Conservation (phyloP, 495 filamentous ascomycete species). For the Aspergillus hancockii region DNA sequence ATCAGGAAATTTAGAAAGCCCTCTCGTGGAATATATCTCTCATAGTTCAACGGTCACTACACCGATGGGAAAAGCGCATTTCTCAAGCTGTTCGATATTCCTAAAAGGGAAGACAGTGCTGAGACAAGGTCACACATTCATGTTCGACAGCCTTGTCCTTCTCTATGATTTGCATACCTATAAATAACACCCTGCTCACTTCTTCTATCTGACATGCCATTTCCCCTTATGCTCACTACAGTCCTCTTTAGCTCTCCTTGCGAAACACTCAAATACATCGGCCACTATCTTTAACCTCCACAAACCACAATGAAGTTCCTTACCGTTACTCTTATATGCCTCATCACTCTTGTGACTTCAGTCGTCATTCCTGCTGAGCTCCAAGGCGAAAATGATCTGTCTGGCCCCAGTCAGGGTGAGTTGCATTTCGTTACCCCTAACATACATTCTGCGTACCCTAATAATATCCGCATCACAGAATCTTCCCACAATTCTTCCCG, state of each 20-base stretch:
- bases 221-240: no score
- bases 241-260: no score
- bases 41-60: not conserved
- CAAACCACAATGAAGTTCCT: not conserved
- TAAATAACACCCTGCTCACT: not conserved
- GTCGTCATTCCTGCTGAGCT: not conserved
- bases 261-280: no score
- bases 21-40: no score
- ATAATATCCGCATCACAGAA: not conserved
- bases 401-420: no score
- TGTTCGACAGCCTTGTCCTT: not conserved
- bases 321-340: not conserved
- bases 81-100: not conserved
- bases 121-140: not conserved
- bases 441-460: not conserved
- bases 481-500: not conserved
- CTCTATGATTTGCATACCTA: not conserved
- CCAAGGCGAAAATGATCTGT: not conserved
- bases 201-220: no score
- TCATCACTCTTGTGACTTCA: not conserved
- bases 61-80: not conserved
- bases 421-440: not conserved
- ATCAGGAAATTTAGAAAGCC: no score
- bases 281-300: not conserved
- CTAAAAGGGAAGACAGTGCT: not conserved